Base-by-base conservation (phyloP, 257 asterid genomes). In the Cordia subcordata region DNA sequence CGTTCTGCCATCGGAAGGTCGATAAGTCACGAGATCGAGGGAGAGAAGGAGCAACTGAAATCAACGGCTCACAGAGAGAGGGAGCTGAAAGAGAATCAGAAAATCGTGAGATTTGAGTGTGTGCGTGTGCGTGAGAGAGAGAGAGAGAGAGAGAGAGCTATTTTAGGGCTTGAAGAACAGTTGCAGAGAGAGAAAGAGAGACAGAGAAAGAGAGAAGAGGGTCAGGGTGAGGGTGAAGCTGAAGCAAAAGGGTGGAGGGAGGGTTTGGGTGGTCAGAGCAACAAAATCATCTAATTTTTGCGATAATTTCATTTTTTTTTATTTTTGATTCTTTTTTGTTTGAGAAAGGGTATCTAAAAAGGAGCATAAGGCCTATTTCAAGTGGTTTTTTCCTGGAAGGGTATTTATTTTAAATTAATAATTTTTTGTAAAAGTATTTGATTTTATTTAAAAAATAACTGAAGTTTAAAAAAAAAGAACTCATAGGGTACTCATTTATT, bases 261-360 rank as follows among this genome's bases (percentile, higher is more conserved):
- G 94, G 83, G 94, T 80, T 78, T 84, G 93, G 90, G 82, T 80
- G 86, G 88, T 76, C 83, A 77, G 72, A 76, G 75, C 74, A 68
- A 63, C 82, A 80, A 81, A 78, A 77, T 78, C 81, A 69, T 59
- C 60, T 69, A 68, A 65, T 69, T 45, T 45, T 45, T 13, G 5
- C 13, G 3, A 1, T 49, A 49, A 4, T 39, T 8, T 42, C 2
- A 42, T 14, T 8, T 8, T 42, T 42, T 42, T 42, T 13, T 4
- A 3, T 3, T 49, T 42, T 11, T 42, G 10, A 42, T 14, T 42
- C 15, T 42, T 42, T 42, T 42, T 42, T 42, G 12, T 42, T 42
- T 42, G 47, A n/a, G 12, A 42, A 42, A 42, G 3, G 15, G 10
- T 10, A 42, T n/a, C n/a, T n/a, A n/a, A n/a, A n/a, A n/a, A n/a